These are phyloP conservation scores for Crithidia acanthocephali DNA, from an alignment of 208 protist species.

Conservation along the genomic window DNA sequence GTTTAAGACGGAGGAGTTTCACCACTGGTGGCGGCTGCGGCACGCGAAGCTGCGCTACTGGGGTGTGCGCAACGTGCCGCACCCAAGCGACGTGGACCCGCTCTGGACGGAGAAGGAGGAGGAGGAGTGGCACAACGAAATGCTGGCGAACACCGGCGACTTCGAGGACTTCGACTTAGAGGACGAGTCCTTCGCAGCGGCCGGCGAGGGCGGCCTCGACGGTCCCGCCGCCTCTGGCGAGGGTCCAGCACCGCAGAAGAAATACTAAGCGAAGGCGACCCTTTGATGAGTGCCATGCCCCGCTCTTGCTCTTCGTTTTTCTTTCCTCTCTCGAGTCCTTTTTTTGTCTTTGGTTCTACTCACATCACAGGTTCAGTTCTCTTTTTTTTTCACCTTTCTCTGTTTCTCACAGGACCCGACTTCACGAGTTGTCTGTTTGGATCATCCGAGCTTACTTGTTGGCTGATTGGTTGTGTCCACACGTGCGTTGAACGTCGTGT, in stretches of 20 bases:
- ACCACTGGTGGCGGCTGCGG: slow-evolving; percentile 91
- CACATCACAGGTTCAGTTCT: not conserved
- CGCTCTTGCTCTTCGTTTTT: no score
- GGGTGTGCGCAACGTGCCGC: slow-evolving; percentile 92
- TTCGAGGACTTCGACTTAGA: slow-evolving; percentile 91
- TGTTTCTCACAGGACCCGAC: no score
- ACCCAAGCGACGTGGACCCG: slow-evolving; percentile 90
- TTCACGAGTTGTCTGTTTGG: no score
- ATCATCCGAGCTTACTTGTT: no score
- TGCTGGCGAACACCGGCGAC: slow-evolving; percentile 86
- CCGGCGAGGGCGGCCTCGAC: slow-evolving; percentile 62
- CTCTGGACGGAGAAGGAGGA: slow-evolving; percentile 93
- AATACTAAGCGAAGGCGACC: no score
- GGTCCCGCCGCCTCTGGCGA: slow-evolving; percentile 21
- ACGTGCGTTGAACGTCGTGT: no score
- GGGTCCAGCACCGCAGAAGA: slow-evolving; percentile 35
- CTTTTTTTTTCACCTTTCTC: not conserved
- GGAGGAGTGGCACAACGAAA: slow-evolving; percentile 93
- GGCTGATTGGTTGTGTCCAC: no score
- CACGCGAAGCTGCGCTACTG: slow-evolving; percentile 92
- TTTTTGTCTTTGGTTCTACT: no score
- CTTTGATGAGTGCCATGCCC: no score
- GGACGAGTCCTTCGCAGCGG: slow-evolving; percentile 59
- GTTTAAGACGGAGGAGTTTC: slow-evolving; percentile 93
- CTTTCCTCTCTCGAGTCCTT: no score